phyloP scores from a whole-genome alignment of 2,329 filamentous ascomycete genomes.

The Diaporthe aspalathi region DNA sequence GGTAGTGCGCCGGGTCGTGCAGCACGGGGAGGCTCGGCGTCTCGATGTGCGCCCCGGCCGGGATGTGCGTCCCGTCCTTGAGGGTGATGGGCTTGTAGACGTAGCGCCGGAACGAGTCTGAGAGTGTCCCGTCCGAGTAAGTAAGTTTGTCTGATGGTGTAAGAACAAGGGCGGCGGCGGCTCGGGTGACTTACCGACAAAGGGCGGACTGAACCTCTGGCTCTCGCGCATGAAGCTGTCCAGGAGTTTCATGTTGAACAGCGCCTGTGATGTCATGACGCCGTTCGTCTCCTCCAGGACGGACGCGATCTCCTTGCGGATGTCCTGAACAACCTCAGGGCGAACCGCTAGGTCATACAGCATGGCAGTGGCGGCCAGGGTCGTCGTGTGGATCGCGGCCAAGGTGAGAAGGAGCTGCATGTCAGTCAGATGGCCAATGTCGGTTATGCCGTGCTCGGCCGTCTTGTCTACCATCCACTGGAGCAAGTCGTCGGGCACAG shows the following conservation, averaged over 20 bases:
- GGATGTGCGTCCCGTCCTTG: slow-evolving; percentile 61
- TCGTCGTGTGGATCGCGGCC: slow-evolving; percentile 60
- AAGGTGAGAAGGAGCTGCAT: slow-evolving; percentile 54
- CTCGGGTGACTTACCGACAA: slow-evolving; percentile 48
- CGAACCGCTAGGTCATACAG: slow-evolving; percentile 60
- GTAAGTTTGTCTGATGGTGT: too few relatives aligned
- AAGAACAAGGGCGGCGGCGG: too few relatives aligned
- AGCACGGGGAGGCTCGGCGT: slow-evolving; percentile 50
- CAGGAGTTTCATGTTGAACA: slow-evolving; percentile 39
- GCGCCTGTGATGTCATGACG: slow-evolving; percentile 38
- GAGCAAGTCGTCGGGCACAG: slow-evolving; percentile 53
- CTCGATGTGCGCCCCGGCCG: slow-evolving; percentile 52
- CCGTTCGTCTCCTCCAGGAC: slow-evolving; percentile 47
- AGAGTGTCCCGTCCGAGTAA: too few relatives aligned
- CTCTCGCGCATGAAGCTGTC: slow-evolving; percentile 40
- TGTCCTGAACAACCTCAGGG: slow-evolving; percentile 60
- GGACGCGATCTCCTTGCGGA: slow-evolving; percentile 59
- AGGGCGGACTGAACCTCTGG: slow-evolving; percentile 36
- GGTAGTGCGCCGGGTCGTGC: slow-evolving; percentile 49
- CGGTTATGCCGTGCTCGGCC: slow-evolving; percentile 13
- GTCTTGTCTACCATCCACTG: slow-evolving; percentile 51
- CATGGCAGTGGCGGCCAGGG: slow-evolving; percentile 54
- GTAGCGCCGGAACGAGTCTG: slow-evolving; percentile 58
- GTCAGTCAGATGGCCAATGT: slow-evolving; percentile 49
- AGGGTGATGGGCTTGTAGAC: slow-evolving; percentile 60